phyloP scores from a whole-genome alignment of 1,284 basidiomycete species.

The Apiotrichum veenhuisii region DNA sequence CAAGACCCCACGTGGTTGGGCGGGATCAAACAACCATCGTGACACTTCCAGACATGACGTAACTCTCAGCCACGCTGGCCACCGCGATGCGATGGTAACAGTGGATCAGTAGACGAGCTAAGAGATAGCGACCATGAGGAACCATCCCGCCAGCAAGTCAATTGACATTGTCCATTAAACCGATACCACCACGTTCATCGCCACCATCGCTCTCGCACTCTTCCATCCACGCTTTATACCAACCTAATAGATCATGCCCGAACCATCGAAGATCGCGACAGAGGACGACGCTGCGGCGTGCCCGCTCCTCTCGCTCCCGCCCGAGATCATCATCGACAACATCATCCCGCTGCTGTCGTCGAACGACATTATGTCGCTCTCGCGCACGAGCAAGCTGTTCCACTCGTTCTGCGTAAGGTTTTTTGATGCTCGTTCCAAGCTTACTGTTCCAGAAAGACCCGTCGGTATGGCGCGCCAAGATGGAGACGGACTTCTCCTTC shows the following conservation, averaged over 20 bases:
- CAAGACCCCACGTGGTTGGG: background rate
- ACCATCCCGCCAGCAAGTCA: too few species aligned
- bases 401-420: conserved; percentile 30
- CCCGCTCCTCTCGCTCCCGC: conserved; percentile 29
- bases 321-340: conserved; percentile 69
- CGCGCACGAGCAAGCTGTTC: conserved; percentile 24
- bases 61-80: too few species aligned
- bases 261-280: background rate
- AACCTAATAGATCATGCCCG: too few species aligned
- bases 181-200: too few species aligned
- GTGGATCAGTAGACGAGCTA: too few species aligned
- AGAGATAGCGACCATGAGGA: too few species aligned
- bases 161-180: too few species aligned
- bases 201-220: too few species aligned
- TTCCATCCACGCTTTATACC: too few species aligned
- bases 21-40: background rate
- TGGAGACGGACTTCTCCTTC: conserved; percentile 73
- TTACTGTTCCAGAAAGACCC: conserved; percentile 57
- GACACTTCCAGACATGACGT: too few species aligned
- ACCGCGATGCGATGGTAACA: too few species aligned
- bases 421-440: conserved; percentile 50
- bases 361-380: conserved; percentile 60
- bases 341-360: conserved; percentile 61
- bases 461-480: conserved; percentile 69
- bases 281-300: background rate